phyloP scores from a whole-genome alignment of 139 green algal genomes.

The Chlamydomonas sp. region DNA sequence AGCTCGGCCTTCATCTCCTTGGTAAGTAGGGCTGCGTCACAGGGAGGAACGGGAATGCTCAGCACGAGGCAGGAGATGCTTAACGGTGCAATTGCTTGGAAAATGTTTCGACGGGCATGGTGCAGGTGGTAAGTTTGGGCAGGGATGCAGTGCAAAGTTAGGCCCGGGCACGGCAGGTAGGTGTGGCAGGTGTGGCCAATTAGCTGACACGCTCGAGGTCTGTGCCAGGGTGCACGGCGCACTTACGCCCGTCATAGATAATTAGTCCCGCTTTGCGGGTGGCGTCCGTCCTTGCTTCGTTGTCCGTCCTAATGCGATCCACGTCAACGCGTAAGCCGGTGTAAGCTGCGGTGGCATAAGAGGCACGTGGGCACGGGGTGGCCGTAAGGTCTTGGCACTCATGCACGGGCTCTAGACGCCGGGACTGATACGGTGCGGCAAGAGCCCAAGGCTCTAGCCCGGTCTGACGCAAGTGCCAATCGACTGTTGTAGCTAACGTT shows the following conservation, averaged over 20 bases:
- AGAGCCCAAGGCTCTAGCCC: no score
- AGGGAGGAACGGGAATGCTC: not conserved
- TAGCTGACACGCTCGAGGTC: not conserved
- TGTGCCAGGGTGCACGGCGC: not conserved
- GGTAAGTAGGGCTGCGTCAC: conserved; percentile 72
- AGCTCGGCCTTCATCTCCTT: conserved; percentile 72
- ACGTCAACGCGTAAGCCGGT: conserved; percentile 82
- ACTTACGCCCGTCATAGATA: conserved; percentile 83
- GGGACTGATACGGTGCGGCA: no score
- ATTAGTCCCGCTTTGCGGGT: conserved; percentile 87
- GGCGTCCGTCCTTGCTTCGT: conserved; percentile 66
- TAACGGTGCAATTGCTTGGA: not conserved
- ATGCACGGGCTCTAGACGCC: no score
- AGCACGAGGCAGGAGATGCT: not conserved
- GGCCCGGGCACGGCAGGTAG: not conserved
- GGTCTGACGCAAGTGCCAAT: no score
- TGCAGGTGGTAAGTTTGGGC: not conserved
- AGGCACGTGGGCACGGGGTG: no score
- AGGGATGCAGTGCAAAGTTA: not conserved
- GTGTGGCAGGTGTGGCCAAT: not conserved
- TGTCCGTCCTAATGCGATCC: conserved; percentile 83
- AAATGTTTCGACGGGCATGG: not conserved
- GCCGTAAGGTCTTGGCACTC: no score
- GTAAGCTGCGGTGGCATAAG: conserved; percentile 55
- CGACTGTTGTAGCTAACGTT: no score